Conservation (phyloP, 1,139 yeast species). For the Pichia sp. region DNA sequence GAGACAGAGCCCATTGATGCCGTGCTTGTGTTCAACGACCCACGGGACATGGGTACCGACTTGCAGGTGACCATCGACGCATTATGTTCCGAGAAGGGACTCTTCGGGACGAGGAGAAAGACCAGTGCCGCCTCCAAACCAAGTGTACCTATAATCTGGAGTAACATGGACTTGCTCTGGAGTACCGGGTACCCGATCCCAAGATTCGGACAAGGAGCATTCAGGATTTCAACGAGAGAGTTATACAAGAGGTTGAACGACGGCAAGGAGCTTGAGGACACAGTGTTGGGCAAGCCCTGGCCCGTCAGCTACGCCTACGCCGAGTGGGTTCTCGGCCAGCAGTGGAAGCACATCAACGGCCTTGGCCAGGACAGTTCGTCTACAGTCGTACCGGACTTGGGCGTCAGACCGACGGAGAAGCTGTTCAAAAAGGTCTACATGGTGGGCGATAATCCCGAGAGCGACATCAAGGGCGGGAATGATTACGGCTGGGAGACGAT, state of each 20-base stretch:
- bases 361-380: constrained; percentile 18
- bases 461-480: constrained; percentile 88
- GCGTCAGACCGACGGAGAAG: constrained; percentile 34
- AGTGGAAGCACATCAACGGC: constrained; percentile 34
- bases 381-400: constrained; percentile 36
- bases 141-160: constrained; percentile 72
- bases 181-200: constrained; percentile 77
- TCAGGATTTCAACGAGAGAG: constrained; percentile 60
- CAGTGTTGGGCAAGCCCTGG: constrained; percentile 85
- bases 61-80: constrained; percentile 73
- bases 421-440: constrained; percentile 64
- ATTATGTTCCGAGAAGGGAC: constrained; percentile 60
- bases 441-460: constrained; percentile 96
- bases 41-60: constrained; percentile 87
- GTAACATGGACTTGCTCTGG: constrained; percentile 87
- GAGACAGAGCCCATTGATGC: constrained; percentile 58
- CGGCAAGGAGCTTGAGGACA: constrained; percentile 45
- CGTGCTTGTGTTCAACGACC: constrained; percentile 82
- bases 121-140: constrained; percentile 40
- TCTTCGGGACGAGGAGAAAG: constrained; percentile 57
- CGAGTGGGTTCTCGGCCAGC: constrained; percentile 62
- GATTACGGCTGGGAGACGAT: constrained; percentile 84
- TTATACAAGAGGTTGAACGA: constrained; percentile 58
- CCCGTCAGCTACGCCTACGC: constrained; percentile 79
- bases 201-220: constrained; percentile 92